Conservation (phyloP, 306 rosid genomes). For the Cucurbita pepo region DNA sequence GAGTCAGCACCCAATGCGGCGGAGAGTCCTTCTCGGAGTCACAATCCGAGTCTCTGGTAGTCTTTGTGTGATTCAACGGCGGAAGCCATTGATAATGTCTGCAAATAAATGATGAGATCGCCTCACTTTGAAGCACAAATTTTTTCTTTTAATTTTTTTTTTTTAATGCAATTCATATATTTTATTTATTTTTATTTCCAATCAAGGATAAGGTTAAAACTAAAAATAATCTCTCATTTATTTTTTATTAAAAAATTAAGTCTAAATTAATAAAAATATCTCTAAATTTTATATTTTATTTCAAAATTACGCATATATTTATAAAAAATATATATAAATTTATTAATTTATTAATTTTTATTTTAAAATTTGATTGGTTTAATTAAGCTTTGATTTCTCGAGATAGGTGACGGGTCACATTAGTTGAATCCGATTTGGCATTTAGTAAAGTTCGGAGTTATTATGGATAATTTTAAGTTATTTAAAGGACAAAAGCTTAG, state of each 20-base stretch:
- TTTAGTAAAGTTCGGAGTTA: background rate
- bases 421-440: background rate
- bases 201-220: background rate
- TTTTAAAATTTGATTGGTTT: background rate
- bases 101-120: background rate
- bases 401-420: background rate
- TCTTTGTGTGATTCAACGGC: background rate
- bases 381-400: background rate
- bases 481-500: background rate
- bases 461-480: background rate
- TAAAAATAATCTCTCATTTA: no score
- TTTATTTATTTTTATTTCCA: background rate
- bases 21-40: background rate
- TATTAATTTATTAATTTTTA: no score
- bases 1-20: conserved; percentile 3
- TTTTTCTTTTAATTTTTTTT: background rate
- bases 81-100: background rate
- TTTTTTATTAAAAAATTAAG: no score
- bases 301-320: no score
- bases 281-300: no score
- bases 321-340: no score
- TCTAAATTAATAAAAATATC: no score
- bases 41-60: background rate
- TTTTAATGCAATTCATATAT: background rate
- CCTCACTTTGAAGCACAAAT: background rate